Conservation (phyloP, 768 basidiomycete species). For the Royoungia palumana region DNA sequence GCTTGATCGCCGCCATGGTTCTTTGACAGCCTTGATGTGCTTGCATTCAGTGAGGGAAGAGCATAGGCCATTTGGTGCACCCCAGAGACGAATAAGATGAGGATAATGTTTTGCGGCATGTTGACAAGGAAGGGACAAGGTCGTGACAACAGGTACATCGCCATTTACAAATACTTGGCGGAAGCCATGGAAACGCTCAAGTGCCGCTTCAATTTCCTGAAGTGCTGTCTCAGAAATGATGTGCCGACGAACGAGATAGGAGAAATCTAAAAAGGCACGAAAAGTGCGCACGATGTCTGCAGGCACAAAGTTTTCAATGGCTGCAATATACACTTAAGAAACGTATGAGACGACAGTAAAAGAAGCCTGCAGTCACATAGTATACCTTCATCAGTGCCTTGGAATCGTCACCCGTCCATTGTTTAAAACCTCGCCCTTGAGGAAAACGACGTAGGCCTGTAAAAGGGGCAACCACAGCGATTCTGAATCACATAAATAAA, state of each 20-base stretch:
- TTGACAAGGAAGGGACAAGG: not conserved
- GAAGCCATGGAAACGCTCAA: not conserved
- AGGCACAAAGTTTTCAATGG: not conserved
- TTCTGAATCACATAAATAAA: too few species aligned
- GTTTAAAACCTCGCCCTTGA: not conserved
- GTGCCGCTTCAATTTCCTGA: not conserved
- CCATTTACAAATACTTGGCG: too few species aligned
- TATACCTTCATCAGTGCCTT: slow-evolving; percentile 7
- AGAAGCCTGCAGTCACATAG: not conserved
- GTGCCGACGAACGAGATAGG: not conserved
- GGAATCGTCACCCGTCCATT: not conserved
- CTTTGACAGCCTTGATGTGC: not conserved
- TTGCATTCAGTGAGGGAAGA: too few species aligned
- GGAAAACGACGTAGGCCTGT: not conserved
- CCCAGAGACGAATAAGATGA: not conserved
- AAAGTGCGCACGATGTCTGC: not conserved
- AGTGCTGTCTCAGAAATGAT: not conserved
- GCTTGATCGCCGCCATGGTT: not conserved
- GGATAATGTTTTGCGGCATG: not conserved
- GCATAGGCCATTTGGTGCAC: not conserved
- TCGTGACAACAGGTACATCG: not conserved
- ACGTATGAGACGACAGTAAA: too few species aligned
- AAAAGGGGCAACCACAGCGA: not conserved
- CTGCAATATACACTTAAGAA: not conserved
- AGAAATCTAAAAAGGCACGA: not conserved